phyloP scores from a whole-genome alignment of 495 filamentous ascomycete species.

The Penicillium crystallinum region DNA sequence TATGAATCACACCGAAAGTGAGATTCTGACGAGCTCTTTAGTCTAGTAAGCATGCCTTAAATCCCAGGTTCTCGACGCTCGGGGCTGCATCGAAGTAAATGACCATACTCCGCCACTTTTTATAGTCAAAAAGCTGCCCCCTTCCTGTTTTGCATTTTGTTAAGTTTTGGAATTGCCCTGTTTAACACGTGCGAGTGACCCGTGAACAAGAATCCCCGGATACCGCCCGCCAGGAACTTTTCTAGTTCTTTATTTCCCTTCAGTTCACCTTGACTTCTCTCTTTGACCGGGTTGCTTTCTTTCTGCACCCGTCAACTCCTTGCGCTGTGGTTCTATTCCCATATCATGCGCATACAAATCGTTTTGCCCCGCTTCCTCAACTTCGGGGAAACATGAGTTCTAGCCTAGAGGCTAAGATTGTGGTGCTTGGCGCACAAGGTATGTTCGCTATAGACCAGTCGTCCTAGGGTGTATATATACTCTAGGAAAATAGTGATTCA shows the following conservation, averaged over 20 bases:
- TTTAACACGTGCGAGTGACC: neutral
- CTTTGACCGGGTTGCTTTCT: neutral
- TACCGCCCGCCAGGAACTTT: constrained; percentile 5
- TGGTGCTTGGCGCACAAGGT: constrained; percentile 81
- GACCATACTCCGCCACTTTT: neutral
- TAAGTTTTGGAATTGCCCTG: neutral
- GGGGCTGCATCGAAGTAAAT: neutral
- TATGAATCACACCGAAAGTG: neutral
- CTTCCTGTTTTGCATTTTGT: neutral
- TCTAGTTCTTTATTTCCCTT: neutral
- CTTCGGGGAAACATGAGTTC: constrained; percentile 55
- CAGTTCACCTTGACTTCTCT: neutral
- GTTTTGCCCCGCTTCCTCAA: constrained; percentile 22
- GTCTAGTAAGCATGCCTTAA: neutral
- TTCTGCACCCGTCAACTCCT: neutral
- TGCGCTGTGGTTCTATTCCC: neutral
- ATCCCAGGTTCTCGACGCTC: neutral
- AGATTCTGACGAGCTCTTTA: neutral
- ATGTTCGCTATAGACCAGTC: neutral
- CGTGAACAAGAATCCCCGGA: constrained; percentile 8
- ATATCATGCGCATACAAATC: constrained; percentile 32
- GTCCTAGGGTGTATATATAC: neutral
- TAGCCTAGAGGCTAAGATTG: constrained; percentile 86
- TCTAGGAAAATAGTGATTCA: neutral
- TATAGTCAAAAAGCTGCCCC: neutral